Conservation (phyloP, 306 rosid genomes). For the Vigna unguiculata region DNA sequence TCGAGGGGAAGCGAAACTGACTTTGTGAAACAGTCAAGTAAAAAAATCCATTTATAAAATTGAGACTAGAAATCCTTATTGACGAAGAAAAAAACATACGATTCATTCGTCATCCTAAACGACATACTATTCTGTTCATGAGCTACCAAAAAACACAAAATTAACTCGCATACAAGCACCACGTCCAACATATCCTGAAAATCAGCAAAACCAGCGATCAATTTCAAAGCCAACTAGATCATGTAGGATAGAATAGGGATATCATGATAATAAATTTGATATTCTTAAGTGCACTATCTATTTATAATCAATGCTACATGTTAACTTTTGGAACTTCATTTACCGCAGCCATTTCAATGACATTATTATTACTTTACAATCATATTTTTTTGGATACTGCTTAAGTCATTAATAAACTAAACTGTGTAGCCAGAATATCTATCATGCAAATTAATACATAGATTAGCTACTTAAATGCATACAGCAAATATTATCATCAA, state of each 20-base stretch:
- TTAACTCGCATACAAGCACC: conserved; percentile 13
- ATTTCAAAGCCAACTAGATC: background rate
- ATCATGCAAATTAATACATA: too few species aligned
- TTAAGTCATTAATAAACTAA: too few species aligned
- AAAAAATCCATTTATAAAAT: background rate
- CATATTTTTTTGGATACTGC: too few species aligned
- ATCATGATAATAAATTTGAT: background rate
- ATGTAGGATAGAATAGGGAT: background rate
- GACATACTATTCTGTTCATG: conserved; percentile 35
- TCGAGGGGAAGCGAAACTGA: background rate
- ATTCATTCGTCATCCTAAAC: conserved; percentile 27
- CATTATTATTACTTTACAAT: background rate
- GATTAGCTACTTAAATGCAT: too few species aligned
- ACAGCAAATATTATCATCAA: background rate
- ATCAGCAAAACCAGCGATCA: conserved; percentile 44
- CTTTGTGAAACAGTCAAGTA: background rate
- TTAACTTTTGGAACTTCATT: background rate
- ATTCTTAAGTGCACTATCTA: background rate
- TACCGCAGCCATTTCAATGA: background rate
- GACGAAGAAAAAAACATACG: background rate
- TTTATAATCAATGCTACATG: too few species aligned
- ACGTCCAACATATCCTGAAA: background rate
- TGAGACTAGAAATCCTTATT: conserved; percentile 11
- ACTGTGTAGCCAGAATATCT: too few species aligned
- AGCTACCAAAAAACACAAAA: conserved; percentile 14